Conservation (phyloP, 2,329 filamentous ascomycete genomes). For the Coleophoma eucalyptorum region DNA sequence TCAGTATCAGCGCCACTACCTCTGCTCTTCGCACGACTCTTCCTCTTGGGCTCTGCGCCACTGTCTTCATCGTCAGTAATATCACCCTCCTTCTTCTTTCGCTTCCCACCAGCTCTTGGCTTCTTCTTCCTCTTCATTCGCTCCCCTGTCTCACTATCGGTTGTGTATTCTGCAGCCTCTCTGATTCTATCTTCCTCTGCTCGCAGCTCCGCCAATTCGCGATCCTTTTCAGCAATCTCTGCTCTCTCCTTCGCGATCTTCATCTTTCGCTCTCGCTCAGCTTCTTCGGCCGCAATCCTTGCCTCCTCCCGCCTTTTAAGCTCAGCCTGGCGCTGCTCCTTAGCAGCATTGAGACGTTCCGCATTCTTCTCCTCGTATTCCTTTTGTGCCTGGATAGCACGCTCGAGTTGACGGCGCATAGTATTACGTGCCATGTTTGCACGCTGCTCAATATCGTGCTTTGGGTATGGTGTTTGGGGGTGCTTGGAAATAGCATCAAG, state of each 20-base stretch:
- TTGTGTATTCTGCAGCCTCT: constrained; percentile 75
- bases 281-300: constrained; percentile 62
- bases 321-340: constrained; percentile 77
- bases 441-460: constrained; percentile 86
- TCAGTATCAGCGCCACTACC: constrained; percentile 24
- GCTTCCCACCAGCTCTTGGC: constrained; percentile 32
- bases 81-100: constrained; percentile 34
- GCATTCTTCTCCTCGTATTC: constrained; percentile 95
- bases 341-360: constrained; percentile 77
- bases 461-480: constrained; percentile 78
- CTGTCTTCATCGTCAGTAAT: constrained; percentile 27
- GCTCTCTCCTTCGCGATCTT: constrained; percentile 85
- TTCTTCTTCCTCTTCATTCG: constrained; percentile 76
- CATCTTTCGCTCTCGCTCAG: constrained; percentile 69
- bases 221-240: constrained; percentile 72
- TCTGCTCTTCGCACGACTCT: constrained; percentile 15
- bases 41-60: constrained; percentile 20
- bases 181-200: constrained; percentile 65
- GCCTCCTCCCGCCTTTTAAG: constrained; percentile 74
- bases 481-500: constrained; percentile 60
- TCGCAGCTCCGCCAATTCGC: constrained; percentile 66
- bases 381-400: constrained; percentile 76
- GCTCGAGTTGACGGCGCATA: constrained; percentile 85
- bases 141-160: constrained; percentile 78
- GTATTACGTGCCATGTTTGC: constrained; percentile 98